phyloP scores from a whole-genome alignment of 352 stramenopile genomes.

The Phytopythium montanum region DNA sequence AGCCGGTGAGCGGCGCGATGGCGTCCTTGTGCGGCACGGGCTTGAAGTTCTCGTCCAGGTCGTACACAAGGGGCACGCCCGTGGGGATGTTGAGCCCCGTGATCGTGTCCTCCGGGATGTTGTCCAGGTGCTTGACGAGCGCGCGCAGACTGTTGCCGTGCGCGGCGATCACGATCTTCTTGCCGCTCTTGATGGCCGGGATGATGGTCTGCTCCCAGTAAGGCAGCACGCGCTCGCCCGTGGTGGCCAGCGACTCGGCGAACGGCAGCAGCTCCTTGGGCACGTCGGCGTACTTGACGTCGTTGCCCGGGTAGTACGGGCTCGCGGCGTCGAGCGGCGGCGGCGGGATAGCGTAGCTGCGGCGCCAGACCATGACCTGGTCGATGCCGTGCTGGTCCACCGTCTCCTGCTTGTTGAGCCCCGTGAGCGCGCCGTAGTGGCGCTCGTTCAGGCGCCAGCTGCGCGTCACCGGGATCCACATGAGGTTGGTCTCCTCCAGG shows the following conservation, averaged over 20 bases:
- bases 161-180: constrained; percentile 91
- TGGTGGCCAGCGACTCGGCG: constrained; percentile 93
- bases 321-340: constrained; percentile 90
- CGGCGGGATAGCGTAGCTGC: constrained; percentile 97
- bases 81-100: constrained; percentile 94
- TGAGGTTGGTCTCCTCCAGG: constrained; percentile 91
- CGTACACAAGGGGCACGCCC: constrained; percentile 82
- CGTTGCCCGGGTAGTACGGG: constrained; percentile 90
- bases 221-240: constrained; percentile 89
- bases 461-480: constrained; percentile 91
- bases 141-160: constrained; percentile 94
- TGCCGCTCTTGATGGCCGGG: constrained; percentile 86
- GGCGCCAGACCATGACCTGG: constrained; percentile 95
- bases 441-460: constrained; percentile 91
- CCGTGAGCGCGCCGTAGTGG: constrained; percentile 87
- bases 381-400: constrained; percentile 90
- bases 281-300: constrained; percentile 90
- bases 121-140: constrained; percentile 94
- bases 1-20: constrained; percentile 80
- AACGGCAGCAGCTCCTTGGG: constrained; percentile 83
- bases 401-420: constrained; percentile 89
- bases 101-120: constrained; percentile 91
- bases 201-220: constrained; percentile 91
- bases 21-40: constrained; percentile 77
- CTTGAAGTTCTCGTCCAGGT: constrained; percentile 85